Evolutionary conservation across 495 filamentous ascomycete genomes (phyloP).

Genomic region (Tuber calosporum): DNA sequence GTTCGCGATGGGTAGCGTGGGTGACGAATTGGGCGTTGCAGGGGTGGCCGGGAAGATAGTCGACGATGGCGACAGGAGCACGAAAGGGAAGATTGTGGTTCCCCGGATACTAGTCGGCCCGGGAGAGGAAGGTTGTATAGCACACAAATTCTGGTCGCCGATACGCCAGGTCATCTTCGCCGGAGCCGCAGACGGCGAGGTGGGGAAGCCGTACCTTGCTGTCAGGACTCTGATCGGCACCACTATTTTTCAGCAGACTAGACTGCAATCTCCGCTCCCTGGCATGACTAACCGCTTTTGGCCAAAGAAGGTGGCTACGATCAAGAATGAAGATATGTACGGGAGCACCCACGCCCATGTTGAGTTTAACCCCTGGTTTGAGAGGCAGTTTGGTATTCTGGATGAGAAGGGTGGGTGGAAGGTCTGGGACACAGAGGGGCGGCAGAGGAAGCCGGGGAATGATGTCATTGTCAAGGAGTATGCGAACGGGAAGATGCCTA

Average conservation of each 20-base stretch:
- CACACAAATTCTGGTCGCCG: neutral
- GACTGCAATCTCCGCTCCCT: neutral
- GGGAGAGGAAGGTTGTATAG: neutral
- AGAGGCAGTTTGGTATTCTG: slow-evolving; percentile 60
- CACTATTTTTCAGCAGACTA: slow-evolving; percentile 16
- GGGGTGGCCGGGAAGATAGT: slow-evolving; percentile 11
- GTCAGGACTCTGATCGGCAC: slow-evolving; percentile 20
- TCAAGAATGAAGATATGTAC: neutral
- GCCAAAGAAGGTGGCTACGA: slow-evolving; percentile 6
- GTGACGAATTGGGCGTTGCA: slow-evolving; percentile 22
- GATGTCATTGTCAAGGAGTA: slow-evolving; percentile 7
- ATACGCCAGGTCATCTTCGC: slow-evolving; percentile 21
- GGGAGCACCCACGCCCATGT: slow-evolving; percentile 57
- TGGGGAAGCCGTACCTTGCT: slow-evolving; percentile 19
- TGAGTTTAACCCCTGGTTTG: slow-evolving; percentile 66
- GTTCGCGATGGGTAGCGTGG: slow-evolving; percentile 18
- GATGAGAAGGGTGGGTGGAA: slow-evolving; percentile 68
- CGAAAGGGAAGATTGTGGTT: neutral
- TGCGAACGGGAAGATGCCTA: slow-evolving; percentile 11
- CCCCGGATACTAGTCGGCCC: no score
- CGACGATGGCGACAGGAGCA: neutral
- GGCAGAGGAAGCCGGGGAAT: slow-evolving; percentile 32
- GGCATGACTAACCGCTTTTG: slow-evolving; percentile 5
- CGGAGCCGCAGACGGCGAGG: neutral
- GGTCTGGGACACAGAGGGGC: slow-evolving; percentile 60